Conservation (phyloP, 2,329 filamentous ascomycete genomes). For the Aureobasidium lini region DNA sequence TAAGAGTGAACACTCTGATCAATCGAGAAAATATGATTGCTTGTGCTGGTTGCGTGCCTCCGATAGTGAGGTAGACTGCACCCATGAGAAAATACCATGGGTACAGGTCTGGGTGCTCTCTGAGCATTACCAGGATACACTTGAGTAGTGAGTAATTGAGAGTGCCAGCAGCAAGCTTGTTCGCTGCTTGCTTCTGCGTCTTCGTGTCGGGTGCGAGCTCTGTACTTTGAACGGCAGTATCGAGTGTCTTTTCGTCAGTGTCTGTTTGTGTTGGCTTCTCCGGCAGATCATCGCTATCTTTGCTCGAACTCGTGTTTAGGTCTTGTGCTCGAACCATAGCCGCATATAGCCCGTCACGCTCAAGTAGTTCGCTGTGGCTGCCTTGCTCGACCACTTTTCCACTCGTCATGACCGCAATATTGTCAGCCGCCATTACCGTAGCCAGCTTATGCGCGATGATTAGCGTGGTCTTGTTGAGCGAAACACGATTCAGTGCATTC, state of each 20-base stretch:
- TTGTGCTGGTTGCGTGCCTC: slow-evolving; percentile 40
- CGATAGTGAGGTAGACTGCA: slow-evolving; percentile 21
- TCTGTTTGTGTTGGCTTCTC: neutral
- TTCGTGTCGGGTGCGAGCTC: neutral
- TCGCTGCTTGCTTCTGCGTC: neutral
- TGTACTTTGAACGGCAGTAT: neutral
- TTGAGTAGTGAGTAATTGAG: slow-evolving; percentile 26
- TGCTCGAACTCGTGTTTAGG: slow-evolving; percentile 25
- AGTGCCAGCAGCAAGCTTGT: slow-evolving; percentile 19
- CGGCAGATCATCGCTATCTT: neutral
- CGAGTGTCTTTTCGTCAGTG: neutral
- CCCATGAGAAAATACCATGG: slow-evolving; percentile 31
- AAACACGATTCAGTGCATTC: slow-evolving; percentile 27
- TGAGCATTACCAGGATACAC: slow-evolving; percentile 31
- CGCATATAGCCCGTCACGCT: slow-evolving; percentile 32
- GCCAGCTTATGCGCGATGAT: slow-evolving; percentile 40
- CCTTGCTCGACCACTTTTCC: slow-evolving; percentile 40
- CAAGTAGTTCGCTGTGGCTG: slow-evolving; percentile 33
- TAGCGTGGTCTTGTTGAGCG: slow-evolving; percentile 27
- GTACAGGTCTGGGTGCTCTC: slow-evolving; percentile 29
- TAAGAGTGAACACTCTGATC: slow-evolving; percentile 41
- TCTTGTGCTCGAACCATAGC: slow-evolving; percentile 42
- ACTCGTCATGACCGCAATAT: slow-evolving; percentile 38
- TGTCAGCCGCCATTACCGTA: slow-evolving; percentile 37
- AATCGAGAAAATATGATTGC: slow-evolving; percentile 44